phyloP scores from a whole-genome alignment of 805 yeast genomes.

The Candida boidinii region DNA sequence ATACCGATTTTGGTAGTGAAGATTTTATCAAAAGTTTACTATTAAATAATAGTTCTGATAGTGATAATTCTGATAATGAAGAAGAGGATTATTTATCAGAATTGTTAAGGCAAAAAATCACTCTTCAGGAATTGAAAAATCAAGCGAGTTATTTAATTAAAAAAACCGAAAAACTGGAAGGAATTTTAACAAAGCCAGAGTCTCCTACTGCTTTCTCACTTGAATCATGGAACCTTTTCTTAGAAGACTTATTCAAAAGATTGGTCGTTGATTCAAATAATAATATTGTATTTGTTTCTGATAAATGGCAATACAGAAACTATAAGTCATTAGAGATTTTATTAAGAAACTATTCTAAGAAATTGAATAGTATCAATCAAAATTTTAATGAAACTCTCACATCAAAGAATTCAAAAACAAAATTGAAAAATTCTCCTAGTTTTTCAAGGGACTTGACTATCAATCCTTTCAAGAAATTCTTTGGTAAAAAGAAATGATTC shows the following conservation, averaged over 20 bases:
- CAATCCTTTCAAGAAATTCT: no score
- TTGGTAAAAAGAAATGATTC: no score
- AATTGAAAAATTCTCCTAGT: no score
- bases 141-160: constrained; percentile 17
- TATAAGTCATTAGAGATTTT: no score
- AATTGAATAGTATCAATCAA: no score
- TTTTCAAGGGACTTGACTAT: no score
- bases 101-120: constrained; percentile 12
- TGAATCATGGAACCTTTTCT: constrained; percentile 14
- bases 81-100: constrained; percentile 18
- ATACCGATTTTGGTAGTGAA: constrained; percentile 51
- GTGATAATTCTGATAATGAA: constrained; percentile 9
- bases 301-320: no score
- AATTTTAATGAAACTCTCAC: no score
- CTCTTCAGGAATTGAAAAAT: constrained; percentile 15
- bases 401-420: no score
- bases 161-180: constrained; percentile 12
- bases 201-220: constrained; percentile 13
- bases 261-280: constrained; percentile 6
- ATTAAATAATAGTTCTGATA: not conserved
- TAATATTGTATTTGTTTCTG: not conserved
- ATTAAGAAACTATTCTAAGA: no score
- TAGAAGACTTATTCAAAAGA: constrained; percentile 7
- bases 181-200: constrained; percentile 13
- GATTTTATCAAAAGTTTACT: constrained; percentile 43